phyloP scores from a whole-genome alignment of 441 rosid species.

The Populus trichocarpa region DNA sequence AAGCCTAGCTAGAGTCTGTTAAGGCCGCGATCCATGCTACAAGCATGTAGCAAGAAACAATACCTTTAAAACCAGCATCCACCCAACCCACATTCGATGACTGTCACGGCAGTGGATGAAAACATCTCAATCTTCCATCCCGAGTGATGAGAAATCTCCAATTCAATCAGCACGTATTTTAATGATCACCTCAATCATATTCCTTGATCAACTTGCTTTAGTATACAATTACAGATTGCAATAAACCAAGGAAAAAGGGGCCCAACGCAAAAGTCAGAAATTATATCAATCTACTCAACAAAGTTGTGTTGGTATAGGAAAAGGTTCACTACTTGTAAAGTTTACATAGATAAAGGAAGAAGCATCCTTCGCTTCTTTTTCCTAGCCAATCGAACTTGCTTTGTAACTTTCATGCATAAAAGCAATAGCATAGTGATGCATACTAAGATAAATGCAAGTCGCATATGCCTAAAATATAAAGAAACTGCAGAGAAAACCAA shows the following conservation, averaged over 20 bases:
- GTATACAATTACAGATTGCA: conserved; percentile 10
- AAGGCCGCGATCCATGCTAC: conserved; percentile 5
- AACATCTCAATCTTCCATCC: conserved; percentile 15
- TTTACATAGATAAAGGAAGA: conserved; percentile 93
- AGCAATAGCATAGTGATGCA: conserved; percentile 67
- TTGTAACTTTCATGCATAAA: conserved; percentile 73
- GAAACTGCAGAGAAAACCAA: conserved; percentile 91
- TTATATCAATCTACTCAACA: conserved; percentile 26
- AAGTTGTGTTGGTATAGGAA: conserved; percentile 15
- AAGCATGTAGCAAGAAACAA: conserved; percentile 5
- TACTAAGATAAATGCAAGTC: conserved; percentile 64
- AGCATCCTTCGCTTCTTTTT: conserved; percentile 96
- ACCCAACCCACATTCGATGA: neutral
- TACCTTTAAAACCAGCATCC: neutral
- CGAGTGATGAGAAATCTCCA: neutral
- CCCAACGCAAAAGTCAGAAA: conserved; percentile 16
- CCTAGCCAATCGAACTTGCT: conserved; percentile 74
- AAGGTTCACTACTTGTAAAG: conserved; percentile 17
- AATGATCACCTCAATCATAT: conserved; percentile 13
- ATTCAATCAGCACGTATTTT: conserved; percentile 5
- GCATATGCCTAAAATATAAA: conserved; percentile 69
- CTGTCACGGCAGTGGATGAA: neutral
- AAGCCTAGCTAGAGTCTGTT: neutral
- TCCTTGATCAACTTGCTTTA: conserved; percentile 12
- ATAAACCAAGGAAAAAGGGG: conserved; percentile 7